phyloP scores from a whole-genome alignment of 192 early-diverging fungal genomes.

The Chytriomyces sp. region DNA sequence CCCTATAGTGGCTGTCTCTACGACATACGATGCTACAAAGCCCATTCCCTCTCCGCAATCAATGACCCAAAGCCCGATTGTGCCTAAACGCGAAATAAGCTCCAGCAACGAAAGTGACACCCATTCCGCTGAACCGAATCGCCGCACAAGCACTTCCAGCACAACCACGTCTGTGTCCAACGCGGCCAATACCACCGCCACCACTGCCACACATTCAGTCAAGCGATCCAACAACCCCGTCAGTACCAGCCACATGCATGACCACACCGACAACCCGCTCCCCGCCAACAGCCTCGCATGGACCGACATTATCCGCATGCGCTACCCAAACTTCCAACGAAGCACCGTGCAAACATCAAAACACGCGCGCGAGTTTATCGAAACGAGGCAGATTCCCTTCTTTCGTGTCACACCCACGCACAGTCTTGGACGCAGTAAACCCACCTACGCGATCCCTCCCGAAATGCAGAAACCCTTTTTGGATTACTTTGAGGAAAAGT shows the following conservation, averaged over 20 bases:
- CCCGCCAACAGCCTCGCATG: conserved; percentile 26
- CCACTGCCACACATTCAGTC: not conserved
- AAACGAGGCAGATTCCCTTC: conserved; percentile 18
- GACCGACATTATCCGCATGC: conserved; percentile 33
- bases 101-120: too few relatives aligned
- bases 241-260: not conserved
- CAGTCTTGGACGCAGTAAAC: conserved; percentile 25
- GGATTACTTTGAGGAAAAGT: conserved; percentile 31
- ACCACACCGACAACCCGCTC: not conserved
- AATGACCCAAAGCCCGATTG: not conserved
- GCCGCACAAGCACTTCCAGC: not conserved
- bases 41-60: conserved; percentile 15
- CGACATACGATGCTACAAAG: not conserved
- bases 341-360: conserved; percentile 27
- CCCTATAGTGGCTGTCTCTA: too few relatives aligned
- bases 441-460: conserved; percentile 27
- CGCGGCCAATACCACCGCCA: not conserved
- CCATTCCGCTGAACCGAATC: not conserved
- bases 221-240: not conserved
- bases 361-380: conserved; percentile 33
- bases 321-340: conserved; percentile 34
- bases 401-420: conserved; percentile 29
- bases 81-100: not conserved
- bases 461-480: conserved; percentile 15
- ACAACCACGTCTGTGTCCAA: not conserved